These are phyloP conservation scores for Sporobolomyces roseus DNA, from an alignment of 768 basidiomycete genomes.

Conservation along the genomic window DNA sequence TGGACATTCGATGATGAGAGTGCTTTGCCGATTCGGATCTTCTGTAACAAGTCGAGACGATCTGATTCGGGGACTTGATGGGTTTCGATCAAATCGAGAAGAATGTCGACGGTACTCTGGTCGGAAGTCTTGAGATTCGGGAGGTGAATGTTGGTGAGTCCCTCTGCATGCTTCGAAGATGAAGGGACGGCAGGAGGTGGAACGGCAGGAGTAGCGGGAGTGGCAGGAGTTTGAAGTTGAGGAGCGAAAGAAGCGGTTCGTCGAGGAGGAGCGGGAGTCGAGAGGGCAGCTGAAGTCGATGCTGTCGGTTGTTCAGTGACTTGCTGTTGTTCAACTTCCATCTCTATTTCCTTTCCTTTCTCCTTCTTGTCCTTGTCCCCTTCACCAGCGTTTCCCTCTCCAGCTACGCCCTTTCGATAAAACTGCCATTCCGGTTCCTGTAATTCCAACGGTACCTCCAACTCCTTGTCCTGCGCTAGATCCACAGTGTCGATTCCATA, in stretches of 20 bases:
- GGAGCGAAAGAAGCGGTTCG: conserved; percentile 32
- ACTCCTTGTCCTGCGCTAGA: conserved; percentile 54
- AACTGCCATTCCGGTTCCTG: conserved; percentile 46
- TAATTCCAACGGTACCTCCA: conserved; percentile 43
- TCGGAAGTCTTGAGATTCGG: conserved; percentile 55
- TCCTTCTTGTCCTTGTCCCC: conserved; percentile 29
- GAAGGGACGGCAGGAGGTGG: conserved; percentile 39
- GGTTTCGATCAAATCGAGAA: conserved; percentile 66
- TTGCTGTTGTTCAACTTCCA: conserved; percentile 39
- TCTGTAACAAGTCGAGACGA: conserved; percentile 81
- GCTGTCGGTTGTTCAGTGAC: neutral
- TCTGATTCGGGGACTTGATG: conserved; percentile 72
- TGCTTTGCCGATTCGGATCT: conserved; percentile 72
- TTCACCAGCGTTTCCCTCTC: neutral
- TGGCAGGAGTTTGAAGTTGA: conserved; percentile 52
- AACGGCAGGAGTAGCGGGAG: conserved; percentile 46
- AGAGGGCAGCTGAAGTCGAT: conserved; percentile 5
- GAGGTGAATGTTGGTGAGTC: conserved; percentile 46
- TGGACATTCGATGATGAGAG: conserved; percentile 47
- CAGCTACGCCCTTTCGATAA: conserved; percentile 40
- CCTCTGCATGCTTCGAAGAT: conserved; percentile 38
- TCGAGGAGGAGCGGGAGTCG: conserved; percentile 28
- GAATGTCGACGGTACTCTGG: conserved; percentile 68
- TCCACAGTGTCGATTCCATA: conserved; percentile 71
- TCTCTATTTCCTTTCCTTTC: conserved; percentile 34